Conservation (phyloP, 2,329 filamentous ascomycete species). For the Huntiella bhutanensis region DNA sequence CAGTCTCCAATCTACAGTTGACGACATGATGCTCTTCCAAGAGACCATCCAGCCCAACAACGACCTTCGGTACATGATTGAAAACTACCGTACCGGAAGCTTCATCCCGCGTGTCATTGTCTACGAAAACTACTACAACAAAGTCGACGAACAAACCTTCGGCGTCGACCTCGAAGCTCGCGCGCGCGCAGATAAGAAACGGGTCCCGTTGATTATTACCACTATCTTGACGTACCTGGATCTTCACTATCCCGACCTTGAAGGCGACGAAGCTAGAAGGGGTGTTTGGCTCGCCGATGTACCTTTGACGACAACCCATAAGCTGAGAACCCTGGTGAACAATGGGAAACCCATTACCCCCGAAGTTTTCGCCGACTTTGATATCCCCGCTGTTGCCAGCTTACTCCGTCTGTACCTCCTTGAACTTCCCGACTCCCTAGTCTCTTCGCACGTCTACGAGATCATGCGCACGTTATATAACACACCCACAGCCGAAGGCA, state of each 20-base stretch:
- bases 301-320: conserved; percentile 65
- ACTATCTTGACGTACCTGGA: conserved; percentile 88
- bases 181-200: conserved; percentile 83
- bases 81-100: conserved; percentile 89
- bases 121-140: conserved; percentile 99
- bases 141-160: conserved; percentile 92
- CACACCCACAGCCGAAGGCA: conserved; percentile 56
- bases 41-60: conserved; percentile 90
- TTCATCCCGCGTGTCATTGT: conserved; percentile 80
- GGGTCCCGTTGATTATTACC: conserved; percentile 81
- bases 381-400: conserved; percentile 84
- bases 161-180: conserved; percentile 94
- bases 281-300: conserved; percentile 92
- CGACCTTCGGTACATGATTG: conserved; percentile 80
- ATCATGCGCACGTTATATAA: conserved; percentile 96
- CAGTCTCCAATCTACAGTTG: conserved; percentile 82
- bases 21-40: conserved; percentile 98
- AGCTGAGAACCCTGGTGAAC: conserved; percentile 66
- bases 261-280: conserved; percentile 82
- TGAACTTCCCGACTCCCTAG: conserved; percentile 92
- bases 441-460: conserved; percentile 95
- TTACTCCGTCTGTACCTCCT: conserved; percentile 86
- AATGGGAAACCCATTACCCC: conserved; percentile 63
- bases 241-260: conserved; percentile 90
- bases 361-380: conserved; percentile 68